phyloP scores from a whole-genome alignment of 371 early-diverging fungal genomes.

The Zychaea mexicana region DNA sequence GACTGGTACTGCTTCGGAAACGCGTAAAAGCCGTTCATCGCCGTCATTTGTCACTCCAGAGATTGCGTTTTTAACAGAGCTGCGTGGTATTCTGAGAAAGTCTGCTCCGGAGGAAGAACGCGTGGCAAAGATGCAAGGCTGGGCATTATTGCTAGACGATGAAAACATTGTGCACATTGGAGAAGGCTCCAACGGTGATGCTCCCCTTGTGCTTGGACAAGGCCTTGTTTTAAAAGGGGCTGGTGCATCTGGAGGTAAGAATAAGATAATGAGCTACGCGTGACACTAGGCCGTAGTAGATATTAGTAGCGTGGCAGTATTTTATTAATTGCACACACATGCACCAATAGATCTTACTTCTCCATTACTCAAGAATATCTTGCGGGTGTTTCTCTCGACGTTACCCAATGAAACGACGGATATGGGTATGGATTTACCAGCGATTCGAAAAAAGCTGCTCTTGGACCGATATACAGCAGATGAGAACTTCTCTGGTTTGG shows the following conservation, averaged over 20 bases:
- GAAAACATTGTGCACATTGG: not conserved
- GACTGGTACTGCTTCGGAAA: not conserved
- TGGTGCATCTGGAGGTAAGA: not conserved
- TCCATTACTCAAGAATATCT: constrained; percentile 5
- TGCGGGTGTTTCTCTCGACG: constrained; percentile 6
- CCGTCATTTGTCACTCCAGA: not conserved
- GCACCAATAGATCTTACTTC: not conserved
- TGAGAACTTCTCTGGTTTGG: not conserved
- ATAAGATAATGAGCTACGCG: too few relatives aligned
- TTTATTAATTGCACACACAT: not conserved
- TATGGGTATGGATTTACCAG: not conserved
- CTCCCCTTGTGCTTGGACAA: not conserved
- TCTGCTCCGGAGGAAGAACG: not conserved
- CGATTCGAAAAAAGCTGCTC: not conserved
- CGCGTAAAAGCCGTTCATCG: constrained; percentile 2
- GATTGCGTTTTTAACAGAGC: constrained; percentile 1
- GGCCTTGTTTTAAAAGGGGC: not conserved
- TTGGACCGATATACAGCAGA: not conserved
- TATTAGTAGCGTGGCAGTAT: not conserved
- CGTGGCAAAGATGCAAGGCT: constrained; percentile 4
- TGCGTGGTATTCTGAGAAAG: constrained; percentile 1
- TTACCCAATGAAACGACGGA: not conserved
- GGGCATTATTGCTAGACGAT: constrained; percentile 1
- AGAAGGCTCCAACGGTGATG: not conserved
- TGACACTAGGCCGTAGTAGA: not conserved